Conservation (phyloP, 345 rosid species). For the Syzygium aqueum region DNA sequence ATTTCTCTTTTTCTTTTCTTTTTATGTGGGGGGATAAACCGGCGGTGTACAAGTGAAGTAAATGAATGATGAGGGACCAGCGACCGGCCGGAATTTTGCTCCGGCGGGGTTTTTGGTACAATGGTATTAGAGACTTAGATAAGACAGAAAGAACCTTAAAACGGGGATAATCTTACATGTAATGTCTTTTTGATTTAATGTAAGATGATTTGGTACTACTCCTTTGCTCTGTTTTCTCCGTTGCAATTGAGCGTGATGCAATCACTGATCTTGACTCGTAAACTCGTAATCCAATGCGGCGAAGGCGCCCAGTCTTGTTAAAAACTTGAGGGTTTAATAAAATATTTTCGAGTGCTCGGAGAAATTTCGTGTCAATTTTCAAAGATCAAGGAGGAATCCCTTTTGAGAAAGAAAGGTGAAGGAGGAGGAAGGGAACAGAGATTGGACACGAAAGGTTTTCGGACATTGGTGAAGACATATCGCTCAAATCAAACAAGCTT, state of each 20-base stretch:
- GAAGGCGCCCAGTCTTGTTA: not conserved
- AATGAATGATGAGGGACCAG: not conserved
- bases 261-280: not conserved
- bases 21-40: not conserved
- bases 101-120: not conserved
- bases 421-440: not conserved
- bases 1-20: not conserved
- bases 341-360: not conserved
- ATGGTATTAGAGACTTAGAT: not conserved
- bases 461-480: not conserved
- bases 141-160: not conserved
- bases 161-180: not conserved
- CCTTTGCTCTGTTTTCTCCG: not conserved
- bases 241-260: not conserved
- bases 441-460: not conserved
- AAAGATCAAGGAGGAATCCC: not conserved
- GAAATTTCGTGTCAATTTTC: not conserved
- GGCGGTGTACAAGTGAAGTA: conserved; percentile 10
- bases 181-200: not conserved
- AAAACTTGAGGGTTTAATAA: not conserved
- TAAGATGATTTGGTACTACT: not conserved
- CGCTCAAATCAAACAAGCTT: not conserved
- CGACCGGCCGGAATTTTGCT: not conserved
- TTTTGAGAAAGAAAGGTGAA: not conserved
- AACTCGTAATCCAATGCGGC: not conserved